Evolutionary conservation across 2,329 filamentous ascomycete species (phyloP), one percentile per base, ranked within the genome.

Genomic region (Orbilia quercus): DNA sequence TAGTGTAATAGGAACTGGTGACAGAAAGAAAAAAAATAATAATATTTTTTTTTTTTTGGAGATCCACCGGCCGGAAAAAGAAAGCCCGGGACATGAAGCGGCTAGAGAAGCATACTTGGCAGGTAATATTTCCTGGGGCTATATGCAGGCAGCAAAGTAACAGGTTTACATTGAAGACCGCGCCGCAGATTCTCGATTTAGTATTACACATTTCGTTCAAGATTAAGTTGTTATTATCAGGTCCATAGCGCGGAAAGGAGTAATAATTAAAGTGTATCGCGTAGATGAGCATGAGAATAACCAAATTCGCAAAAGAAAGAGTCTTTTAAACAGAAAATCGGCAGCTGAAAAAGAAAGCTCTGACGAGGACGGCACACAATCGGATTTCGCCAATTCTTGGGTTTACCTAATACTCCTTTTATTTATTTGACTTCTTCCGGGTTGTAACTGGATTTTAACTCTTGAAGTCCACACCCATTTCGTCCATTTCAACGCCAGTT

Each of bases 31-130:
- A n/a, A n/a, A n/a, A n/a, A n/a, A n/a, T n/a, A n/a, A n/a, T n/a
- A n/a, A n/a, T n/a, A n/a, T n/a, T n/a, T n/a, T n/a, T n/a, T n/a
- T n/a, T n/a, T n/a, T n/a, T n/a, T n/a, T n/a, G n/a, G n/a, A 44
- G 64, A 54, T 54, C 60, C 69, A 65, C 60, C 60, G 69, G 60
- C 60, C 60, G 69, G 60, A 73, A 73, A 73, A 73, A 66, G 60
- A 73, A 73, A 73, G 40, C 53, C 55, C 54, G 60, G 69, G 50
- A 51, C 44, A 47, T 54, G 54, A 73, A 73, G 60, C 69, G 60
- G 53, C 54, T 60, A 65, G 60, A 73, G 69, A 62, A 73, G 69
- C 48, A 59, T 47, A 73, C 69, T 73, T 73, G 69, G 69, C 69
- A 73, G 47, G 54, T 66, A 62, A 59, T 63, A 53, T 31, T 69